Evolutionary conservation across 2,329 filamentous ascomycete species (phyloP), one percentile per base, ranked within the genome.

Genomic region (Penicillium glabrum): DNA sequence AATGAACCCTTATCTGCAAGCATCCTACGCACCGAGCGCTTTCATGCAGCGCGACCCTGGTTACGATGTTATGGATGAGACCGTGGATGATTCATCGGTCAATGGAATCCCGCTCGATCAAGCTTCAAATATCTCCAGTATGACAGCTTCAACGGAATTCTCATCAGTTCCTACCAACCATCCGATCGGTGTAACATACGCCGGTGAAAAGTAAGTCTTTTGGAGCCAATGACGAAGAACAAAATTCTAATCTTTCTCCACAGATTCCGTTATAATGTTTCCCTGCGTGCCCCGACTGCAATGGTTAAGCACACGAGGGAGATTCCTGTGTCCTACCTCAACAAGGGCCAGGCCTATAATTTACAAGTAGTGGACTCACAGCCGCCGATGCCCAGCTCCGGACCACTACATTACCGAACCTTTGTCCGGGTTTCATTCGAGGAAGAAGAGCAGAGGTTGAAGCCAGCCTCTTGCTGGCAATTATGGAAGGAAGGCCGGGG

Each of bases 401-500:
- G 83, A 5, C 87, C 86, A 9, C 80, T 88, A 14, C 89, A 84
- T 63, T 97, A 97, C 71, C 86, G 95, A 53, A 98, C 93, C 0
- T 96, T 89, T 71, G 85, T 99, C 46, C 89, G 95, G n/a, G 88
- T 99, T 46, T 97, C 93, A 0, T 99, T 98, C 68, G 93, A 99
- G 72, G 95, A 99, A 61, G 92, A 97, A 60, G 89, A 96, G 71
- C 95, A 98, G 73, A 84, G 93, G 60, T 86, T 88, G 67, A 90
- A 90, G 64, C 93, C 92, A 1, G 86, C 86, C 19, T 83, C 88
- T 13, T 96, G 91, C 72, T 96, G 92, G 92, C 90, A 90, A 76
- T 79, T 95, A 43, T 96, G 91, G 95, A 98, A 98, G 72, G 95
- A 98, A 76, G 93, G 93, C 0, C 86, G 95, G 55, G 95, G 95